These are phyloP conservation scores for Mercurialis annua DNA, from an alignment of 345 rosid species.

Conservation along the genomic window DNA sequence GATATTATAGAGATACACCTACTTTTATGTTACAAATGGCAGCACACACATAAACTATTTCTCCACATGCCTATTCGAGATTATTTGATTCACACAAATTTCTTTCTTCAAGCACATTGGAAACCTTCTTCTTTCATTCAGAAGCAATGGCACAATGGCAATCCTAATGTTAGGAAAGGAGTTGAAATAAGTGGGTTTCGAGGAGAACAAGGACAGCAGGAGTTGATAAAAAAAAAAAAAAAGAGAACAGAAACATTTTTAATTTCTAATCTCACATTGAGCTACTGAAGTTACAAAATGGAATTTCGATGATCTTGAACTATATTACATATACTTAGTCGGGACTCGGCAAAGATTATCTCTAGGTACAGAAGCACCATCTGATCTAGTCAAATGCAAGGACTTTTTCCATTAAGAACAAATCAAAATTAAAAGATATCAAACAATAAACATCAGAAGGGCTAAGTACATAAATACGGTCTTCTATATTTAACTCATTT, in stretches of 20 bases:
- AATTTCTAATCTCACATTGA: not conserved
- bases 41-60: not conserved
- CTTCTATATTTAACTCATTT: not conserved
- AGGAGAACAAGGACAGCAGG: not conserved
- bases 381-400: not conserved
- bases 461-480: not conserved
- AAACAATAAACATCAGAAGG: not conserved
- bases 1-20: no score
- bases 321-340: not conserved
- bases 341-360: not conserved
- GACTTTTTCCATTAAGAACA: not conserved
- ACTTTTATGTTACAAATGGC: not conserved
- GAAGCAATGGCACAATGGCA: not conserved
- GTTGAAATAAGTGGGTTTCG: not conserved
- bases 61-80: not conserved
- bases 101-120: no score
- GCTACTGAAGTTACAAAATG: not conserved
- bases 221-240: not conserved
- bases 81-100: no score
- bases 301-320: not conserved
- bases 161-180: not conserved
- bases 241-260: not conserved
- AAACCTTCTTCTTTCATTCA: not conserved
- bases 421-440: not conserved
- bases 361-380: not conserved